These are phyloP conservation scores for Cutaneotrichosporon sp. DNA, from an alignment of 1,284 basidiomycete genomes.

Conservation along the genomic window DNA sequence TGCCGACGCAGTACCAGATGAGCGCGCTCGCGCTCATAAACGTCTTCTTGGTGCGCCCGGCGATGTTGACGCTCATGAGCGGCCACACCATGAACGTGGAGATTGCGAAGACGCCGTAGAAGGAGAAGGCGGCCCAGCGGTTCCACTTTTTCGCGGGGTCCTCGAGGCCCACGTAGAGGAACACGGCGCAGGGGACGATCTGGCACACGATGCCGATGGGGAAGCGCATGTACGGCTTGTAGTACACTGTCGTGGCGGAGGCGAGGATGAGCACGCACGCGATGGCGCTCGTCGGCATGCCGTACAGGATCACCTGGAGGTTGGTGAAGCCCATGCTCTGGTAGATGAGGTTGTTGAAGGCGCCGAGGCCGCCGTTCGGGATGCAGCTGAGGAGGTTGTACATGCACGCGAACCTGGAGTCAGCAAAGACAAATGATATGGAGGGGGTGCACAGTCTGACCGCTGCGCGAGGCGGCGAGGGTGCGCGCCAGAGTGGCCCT, in stretches of 20 bases:
- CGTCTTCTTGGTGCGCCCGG: constrained; percentile 40
- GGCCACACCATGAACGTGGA: constrained; percentile 38
- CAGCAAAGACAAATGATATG: too few species aligned
- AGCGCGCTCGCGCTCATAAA: constrained; percentile 23
- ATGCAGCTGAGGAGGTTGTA: constrained; percentile 31
- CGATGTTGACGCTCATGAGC: constrained; percentile 36
- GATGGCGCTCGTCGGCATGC: constrained; percentile 30
- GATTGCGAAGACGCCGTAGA: constrained; percentile 24
- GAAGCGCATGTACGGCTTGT: constrained; percentile 24
- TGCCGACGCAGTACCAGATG: constrained; percentile 38
- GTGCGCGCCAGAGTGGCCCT: too few species aligned
- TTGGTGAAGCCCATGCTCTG: constrained; percentile 32
- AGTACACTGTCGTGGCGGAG: constrained; percentile 18
- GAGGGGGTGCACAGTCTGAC: too few species aligned
- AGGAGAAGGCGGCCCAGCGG: constrained; percentile 31
- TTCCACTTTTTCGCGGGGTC: constrained; percentile 25
- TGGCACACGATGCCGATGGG: constrained; percentile 27
- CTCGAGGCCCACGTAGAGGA: constrained; percentile 32
- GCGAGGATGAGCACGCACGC: constrained; percentile 20
- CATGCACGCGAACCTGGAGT: constrained; percentile 5
- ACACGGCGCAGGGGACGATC: constrained; percentile 23
- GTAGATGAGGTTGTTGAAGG: constrained; percentile 29
- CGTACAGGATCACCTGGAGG: constrained; percentile 26
- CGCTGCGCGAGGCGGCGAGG: too few species aligned
- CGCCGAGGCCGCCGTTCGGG: constrained; percentile 34